phyloP scores from a whole-genome alignment of 2,329 filamentous ascomycete species.

The Ceratocystis cacaofunesta region DNA sequence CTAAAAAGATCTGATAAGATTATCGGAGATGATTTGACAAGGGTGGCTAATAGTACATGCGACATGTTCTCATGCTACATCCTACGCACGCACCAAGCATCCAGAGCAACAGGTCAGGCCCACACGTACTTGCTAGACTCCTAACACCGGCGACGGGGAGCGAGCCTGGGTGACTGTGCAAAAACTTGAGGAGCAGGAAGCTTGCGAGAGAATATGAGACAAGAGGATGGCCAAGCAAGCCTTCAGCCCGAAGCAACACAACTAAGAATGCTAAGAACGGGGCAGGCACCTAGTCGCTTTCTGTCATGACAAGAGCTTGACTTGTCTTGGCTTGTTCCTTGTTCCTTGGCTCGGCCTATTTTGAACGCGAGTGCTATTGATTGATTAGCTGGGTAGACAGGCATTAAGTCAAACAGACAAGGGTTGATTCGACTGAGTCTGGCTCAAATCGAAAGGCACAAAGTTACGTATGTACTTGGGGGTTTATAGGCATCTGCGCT shows the following conservation, averaged over 20 bases:
- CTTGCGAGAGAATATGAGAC: not conserved
- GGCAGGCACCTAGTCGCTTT: not conserved
- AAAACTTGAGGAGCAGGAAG: not conserved
- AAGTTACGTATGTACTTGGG: not conserved
- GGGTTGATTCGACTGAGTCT: not conserved
- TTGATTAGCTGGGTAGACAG: not conserved
- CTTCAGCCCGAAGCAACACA: not conserved
- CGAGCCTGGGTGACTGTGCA: not conserved
- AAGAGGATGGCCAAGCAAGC: not conserved
- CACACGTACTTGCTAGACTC: not conserved
- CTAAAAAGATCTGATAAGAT: conserved; percentile 1
- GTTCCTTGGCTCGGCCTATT: not conserved
- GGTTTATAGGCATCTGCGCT: not conserved
- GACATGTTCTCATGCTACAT: too few species aligned
- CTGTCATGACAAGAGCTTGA: not conserved
- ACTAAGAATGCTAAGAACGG: not conserved
- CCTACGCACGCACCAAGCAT: not conserved
- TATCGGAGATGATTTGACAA: not conserved
- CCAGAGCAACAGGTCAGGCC: not conserved
- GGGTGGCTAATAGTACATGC: too few species aligned
- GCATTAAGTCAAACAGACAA: not conserved
- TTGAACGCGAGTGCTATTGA: conserved; percentile 1
- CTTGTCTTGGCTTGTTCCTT: not conserved
- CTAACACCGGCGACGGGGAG: not conserved
- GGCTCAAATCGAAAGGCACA: not conserved